Evolutionary conservation across 2,329 filamentous ascomycete species (phyloP).

Genomic region (Aspergillus transmontanensis): DNA sequence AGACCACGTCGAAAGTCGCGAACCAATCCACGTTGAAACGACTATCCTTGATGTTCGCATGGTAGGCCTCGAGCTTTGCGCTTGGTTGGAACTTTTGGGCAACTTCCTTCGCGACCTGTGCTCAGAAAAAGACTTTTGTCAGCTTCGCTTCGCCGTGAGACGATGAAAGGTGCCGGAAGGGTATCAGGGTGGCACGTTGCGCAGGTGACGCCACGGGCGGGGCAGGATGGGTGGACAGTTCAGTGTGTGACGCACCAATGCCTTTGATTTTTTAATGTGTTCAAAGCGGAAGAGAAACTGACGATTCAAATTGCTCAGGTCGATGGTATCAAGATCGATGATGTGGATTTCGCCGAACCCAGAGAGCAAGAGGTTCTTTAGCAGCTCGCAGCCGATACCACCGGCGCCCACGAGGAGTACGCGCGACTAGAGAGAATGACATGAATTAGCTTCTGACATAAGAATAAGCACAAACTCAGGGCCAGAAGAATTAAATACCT

Average conservation of each 20-base stretch:
- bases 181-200: not conserved
- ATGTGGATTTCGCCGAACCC: constrained; percentile 93
- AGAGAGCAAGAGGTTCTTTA: constrained; percentile 92
- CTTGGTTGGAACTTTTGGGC: constrained; percentile 88
- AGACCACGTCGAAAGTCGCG: constrained; percentile 77
- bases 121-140: constrained; percentile 12
- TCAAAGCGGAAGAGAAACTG: constrained; percentile 96
- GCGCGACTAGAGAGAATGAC: constrained; percentile 63
- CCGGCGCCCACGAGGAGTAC: constrained; percentile 95
- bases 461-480: not conserved
- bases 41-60: constrained; percentile 91
- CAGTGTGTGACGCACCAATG: constrained; percentile 63
- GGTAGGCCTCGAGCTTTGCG: constrained; percentile 82
- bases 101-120: constrained; percentile 85
- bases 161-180: not conserved
- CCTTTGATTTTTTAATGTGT: constrained; percentile 97
- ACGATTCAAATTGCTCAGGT: constrained; percentile 94
- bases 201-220: constrained; percentile 2
- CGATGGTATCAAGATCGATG: constrained; percentile 97
- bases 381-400: constrained; percentile 94
- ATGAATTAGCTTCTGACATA: not conserved
- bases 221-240: constrained; percentile 13
- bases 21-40: constrained; percentile 92
- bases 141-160: constrained; percentile 11
- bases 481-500: constrained; percentile 33